Evolutionary conservation across 495 filamentous ascomycete genomes (phyloP), one percentile per base, ranked within the genome.

Genomic region (Symbiotaphrina buchneri): DNA sequence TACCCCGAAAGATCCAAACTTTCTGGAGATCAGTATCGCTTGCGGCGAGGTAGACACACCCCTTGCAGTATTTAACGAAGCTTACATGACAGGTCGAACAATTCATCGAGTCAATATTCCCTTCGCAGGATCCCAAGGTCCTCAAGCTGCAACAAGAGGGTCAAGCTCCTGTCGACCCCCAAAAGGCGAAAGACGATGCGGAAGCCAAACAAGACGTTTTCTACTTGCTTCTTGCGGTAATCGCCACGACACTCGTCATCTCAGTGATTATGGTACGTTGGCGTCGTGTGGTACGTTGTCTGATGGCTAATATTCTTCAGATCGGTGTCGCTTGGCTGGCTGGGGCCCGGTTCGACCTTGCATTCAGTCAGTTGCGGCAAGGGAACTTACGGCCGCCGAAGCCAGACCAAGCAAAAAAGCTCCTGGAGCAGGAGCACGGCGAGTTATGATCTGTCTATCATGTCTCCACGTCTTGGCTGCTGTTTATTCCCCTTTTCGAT

Each of bases 51-150:
- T 90, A 59, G 40, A 65, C 49, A 17, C 10, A 21, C 25, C 26
- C 11, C 1, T 21, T 6, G 6, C 10, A 19, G 25, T 17, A 1
- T 35, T 6, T 29, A 35, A 15, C 30, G 27, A 0, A 6, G 18
- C 19, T 27, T n/a, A 19, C 21, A 18, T 10, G 30, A 15, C 43
- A 94, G 82, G 79, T 94, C 31, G 87, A 97, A 47, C 80, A 92
- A 62, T 97, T 92, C 51, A 91, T 95, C 40, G 87, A 97, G 48
- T 67, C 68, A 5, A 74, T 97, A 43, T 97, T 84, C 68, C 87
- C 87, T 4, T 66, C 69, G 10, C 71, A 77, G 39, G 58, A 54
- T 25, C 62, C 62, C 10, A 51, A 59, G 34, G 56, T 53, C 13
- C 49, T 63, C 28, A 38, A 41, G 3, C 31, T 6, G 17, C 30